Conservation (phyloP, 768 basidiomycete genomes). For the Heimioporus sp. region DNA sequence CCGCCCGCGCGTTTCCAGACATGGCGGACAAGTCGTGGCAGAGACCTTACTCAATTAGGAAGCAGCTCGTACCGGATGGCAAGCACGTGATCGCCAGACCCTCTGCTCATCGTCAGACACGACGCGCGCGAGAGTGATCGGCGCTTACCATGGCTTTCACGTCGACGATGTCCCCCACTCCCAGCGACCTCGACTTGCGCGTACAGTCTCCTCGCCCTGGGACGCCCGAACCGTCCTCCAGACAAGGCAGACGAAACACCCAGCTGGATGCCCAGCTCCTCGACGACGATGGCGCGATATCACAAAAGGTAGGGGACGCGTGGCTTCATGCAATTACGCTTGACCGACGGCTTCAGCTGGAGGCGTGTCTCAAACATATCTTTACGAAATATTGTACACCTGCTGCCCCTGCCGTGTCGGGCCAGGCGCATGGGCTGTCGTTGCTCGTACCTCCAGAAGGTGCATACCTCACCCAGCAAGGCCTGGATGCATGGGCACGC, state of each 20-base stretch:
- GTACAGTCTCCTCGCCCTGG: slow-evolving; percentile 52
- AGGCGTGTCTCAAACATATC: slow-evolving; percentile 69
- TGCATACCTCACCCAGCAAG: slow-evolving; percentile 58
- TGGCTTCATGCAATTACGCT: neutral
- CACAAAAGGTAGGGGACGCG: slow-evolving; percentile 48
- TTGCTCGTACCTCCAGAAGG: slow-evolving; percentile 47
- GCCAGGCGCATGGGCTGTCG: slow-evolving; percentile 21
- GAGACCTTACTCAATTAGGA: slow-evolving; percentile 12
- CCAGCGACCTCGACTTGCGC: slow-evolving; percentile 17
- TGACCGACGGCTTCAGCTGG: slow-evolving; percentile 43
- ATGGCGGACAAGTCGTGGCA: slow-evolving; percentile 31
- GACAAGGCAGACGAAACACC: slow-evolving; percentile 56
- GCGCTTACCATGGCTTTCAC: slow-evolving; percentile 12
- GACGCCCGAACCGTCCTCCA: slow-evolving; percentile 60
- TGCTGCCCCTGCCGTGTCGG: slow-evolving; percentile 11
- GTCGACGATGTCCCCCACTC: slow-evolving; percentile 7
- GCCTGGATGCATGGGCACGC: slow-evolving; percentile 70
- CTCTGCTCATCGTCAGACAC: slow-evolving; percentile 21
- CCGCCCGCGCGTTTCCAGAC: slow-evolving; percentile 39
- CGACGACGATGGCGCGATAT: slow-evolving; percentile 69
- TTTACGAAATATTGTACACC: slow-evolving; percentile 78
- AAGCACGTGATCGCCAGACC: slow-evolving; percentile 21
- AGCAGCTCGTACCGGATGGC: neutral
- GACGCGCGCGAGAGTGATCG: slow-evolving; percentile 23
- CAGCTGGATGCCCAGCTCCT: slow-evolving; percentile 54